A percentile compares a stretch with the other conserved stretches of the same genome.
Evolutionary conservation across 331 rosid genomes (phyloP).

Genomic region (Prunus yedoensis): DNA sequence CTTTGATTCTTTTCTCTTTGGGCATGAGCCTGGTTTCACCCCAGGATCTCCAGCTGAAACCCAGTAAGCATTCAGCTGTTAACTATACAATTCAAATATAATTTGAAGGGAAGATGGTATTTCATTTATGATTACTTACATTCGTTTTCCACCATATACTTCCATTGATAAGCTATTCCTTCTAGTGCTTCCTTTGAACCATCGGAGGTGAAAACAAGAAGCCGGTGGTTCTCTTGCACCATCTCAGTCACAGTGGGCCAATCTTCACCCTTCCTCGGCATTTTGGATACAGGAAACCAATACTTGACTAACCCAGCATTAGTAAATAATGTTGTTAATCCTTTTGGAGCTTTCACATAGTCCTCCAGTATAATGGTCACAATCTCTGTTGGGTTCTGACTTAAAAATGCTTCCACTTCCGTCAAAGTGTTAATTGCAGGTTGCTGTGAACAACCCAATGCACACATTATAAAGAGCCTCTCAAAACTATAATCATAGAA

Average conservation of each 20-base stretch:
- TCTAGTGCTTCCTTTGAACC: constrained; percentile 88
- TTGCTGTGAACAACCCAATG: constrained; percentile 62
- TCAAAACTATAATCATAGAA: constrained; percentile 6
- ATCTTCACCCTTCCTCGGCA: constrained; percentile 79
- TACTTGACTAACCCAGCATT: constrained; percentile 76
- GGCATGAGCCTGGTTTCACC: constrained; percentile 68
- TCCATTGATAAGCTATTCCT: constrained; percentile 98
- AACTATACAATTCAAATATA: constrained; percentile 2
- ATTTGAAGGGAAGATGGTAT: background rate
- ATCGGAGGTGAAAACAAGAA: constrained; percentile 88
- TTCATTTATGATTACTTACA: constrained; percentile 45
- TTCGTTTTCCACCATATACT: constrained; percentile 81
- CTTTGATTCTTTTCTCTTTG: constrained; percentile 87
- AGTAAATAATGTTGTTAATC: constrained; percentile 63
- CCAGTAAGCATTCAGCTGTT: constrained; percentile 8
- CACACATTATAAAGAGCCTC: constrained; percentile 25
- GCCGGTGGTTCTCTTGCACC: constrained; percentile 79
- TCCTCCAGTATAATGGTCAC: constrained; percentile 89
- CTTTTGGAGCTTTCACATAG: constrained; percentile 82
- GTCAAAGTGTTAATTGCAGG: constrained; percentile 83
- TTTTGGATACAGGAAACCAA: constrained; percentile 85
- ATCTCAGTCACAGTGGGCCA: constrained; percentile 91
- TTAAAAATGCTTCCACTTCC: constrained; percentile 88
- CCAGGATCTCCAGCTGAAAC: constrained; percentile 99
- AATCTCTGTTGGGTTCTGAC: constrained; percentile 73